Base-by-base conservation (phyloP, 495 filamentous ascomycete genomes). In the Entonaema liquescens region DNA sequence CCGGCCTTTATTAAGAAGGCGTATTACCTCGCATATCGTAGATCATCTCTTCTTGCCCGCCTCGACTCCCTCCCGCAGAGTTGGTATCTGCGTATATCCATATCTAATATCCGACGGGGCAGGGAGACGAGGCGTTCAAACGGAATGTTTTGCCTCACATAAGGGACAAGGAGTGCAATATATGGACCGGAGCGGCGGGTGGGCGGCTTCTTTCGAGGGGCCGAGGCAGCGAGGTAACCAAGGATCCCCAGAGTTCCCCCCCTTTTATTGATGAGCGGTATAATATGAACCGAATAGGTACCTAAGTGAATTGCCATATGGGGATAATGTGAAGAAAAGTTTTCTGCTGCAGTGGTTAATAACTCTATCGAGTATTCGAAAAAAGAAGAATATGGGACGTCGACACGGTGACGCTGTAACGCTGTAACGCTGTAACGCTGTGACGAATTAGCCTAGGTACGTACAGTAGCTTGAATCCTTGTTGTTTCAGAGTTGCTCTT, bases 91-190 rank as follows among this genome's bases (percentile, higher is more conserved):
- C 21, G 29, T 40, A 13, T 54, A 52, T 60, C 15, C 8, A 7
- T 54, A 52, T 54, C 19, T 8, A 21, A 47, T 47, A 12, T 17
- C 36, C 11, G 13, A 19, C 19, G 2, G 28, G 59, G 31, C 19
- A 62, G 9, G 50, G 29, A 21, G 26, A 28, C 23, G 38, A 19
- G 9, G 19, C 23, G 23, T 23, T 47, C 5, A 56, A 21, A 42
- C 23, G n/a, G 17, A 12, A 47, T 47, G 17, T 21, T 60, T 60
- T 40, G 28, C 49, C 56, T 53, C 52, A 67, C 68, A 59, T 72
- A 72, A 60, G 55, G 29, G 38, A 64, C 70, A 72, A 59, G 70
- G 70, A 67, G 21, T 47, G 15, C 49, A 67, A 72, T 72, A 72
- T 53, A 42, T 61, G 65, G 65, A 72, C 70, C 70, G 28, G 25